Evolutionary conservation across 176 grass and related monocot species (phyloP).

Genomic region (Puya raimondii): DNA sequence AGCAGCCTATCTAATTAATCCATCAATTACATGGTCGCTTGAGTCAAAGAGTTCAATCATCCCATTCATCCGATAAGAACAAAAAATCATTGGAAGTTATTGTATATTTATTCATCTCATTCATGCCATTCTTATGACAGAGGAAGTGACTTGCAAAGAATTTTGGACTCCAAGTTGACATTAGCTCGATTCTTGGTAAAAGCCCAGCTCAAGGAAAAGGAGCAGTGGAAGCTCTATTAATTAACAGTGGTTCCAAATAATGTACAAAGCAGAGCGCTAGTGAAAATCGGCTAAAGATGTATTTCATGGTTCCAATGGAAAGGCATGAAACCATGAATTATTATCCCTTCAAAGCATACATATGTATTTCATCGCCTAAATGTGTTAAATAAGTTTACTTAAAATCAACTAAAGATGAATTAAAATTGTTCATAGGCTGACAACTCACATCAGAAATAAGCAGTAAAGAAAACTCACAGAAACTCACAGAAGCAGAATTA

Average conservation of each 20-base stretch:
- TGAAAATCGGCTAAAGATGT: conserved; percentile 14
- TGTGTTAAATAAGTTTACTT: too few species aligned
- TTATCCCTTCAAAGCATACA: too few species aligned
- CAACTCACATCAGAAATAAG: too few species aligned
- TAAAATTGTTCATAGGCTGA: too few species aligned
- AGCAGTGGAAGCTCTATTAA: neutral
- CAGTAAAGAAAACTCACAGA: too few species aligned
- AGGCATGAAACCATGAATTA: too few species aligned
- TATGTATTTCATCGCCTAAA: too few species aligned
- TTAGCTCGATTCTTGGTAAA: neutral
- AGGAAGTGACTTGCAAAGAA: neutral
- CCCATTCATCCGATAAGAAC: neutral
- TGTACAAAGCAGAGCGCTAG: too few species aligned
- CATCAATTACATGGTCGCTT: neutral
- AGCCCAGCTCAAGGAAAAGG: neutral
- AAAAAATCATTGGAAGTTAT: neutral
- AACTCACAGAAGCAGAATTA: too few species aligned
- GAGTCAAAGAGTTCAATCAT: neutral
- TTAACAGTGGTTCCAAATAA: too few species aligned
- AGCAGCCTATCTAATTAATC: neutral
- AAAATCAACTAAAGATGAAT: too few species aligned
- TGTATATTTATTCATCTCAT: neutral
- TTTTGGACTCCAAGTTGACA: neutral
- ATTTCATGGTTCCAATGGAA: neutral
- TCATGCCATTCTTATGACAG: neutral